Percentiles rank a stretch among this genome's conserved stretches.
Evolutionary conservation across 1,284 basidiomycete genomes (phyloP).

Genomic region (Rhodofomes roseus): DNA sequence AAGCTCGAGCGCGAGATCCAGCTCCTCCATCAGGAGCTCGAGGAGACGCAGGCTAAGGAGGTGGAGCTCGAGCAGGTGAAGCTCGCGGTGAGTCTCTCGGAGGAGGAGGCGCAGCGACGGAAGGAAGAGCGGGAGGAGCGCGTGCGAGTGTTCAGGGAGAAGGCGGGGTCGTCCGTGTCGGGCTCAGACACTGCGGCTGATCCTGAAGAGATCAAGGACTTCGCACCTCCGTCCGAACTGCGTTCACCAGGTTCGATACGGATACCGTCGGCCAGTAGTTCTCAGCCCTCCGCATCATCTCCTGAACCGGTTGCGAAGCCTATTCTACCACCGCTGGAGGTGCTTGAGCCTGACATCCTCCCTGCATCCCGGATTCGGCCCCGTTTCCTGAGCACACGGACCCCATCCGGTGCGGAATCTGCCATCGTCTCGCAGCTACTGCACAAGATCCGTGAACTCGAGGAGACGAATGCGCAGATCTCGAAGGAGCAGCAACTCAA

Average conservation of each 20-base stretch:
- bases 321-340: background rate
- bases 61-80: conserved; percentile 65
- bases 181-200: conserved; percentile 17
- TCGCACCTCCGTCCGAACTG: conserved; percentile 51
- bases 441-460: conserved; percentile 75
- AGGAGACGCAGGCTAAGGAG: conserved; percentile 63
- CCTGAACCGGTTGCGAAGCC: background rate
- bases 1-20: conserved; percentile 76
- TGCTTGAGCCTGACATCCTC: background rate
- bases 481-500: conserved; percentile 64
- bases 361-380: background rate
- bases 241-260: conserved; percentile 12
- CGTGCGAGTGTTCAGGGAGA: conserved; percentile 41
- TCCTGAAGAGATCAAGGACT: conserved; percentile 38
- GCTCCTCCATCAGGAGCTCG: conserved; percentile 66
- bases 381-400: background rate
- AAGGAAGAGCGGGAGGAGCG: conserved; percentile 56
- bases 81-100: conserved; percentile 34
- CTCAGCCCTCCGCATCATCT: background rate
- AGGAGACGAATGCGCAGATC: conserved; percentile 71
- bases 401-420: conserved; percentile 34
- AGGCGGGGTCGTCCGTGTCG: conserved; percentile 27
- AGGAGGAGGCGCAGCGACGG: conserved; percentile 32
- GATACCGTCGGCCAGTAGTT: background rate
- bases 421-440: conserved; percentile 69